These are phyloP conservation scores for Quercus robur DNA, from an alignment of 306 rosid species.

Conservation along the genomic window DNA sequence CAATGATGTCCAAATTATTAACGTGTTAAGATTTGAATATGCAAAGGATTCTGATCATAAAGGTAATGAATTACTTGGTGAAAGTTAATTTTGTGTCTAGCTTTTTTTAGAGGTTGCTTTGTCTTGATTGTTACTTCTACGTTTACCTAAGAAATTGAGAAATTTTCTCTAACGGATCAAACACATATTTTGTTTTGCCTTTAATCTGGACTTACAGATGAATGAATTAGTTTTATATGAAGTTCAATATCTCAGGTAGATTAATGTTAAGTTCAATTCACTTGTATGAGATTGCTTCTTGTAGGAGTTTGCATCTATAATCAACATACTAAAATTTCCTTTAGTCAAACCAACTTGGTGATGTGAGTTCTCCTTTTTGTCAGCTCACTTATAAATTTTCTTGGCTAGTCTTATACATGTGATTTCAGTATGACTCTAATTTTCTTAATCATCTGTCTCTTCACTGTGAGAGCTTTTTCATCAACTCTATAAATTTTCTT, in stretches of 20 bases:
- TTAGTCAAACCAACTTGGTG: not conserved
- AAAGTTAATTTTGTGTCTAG: too few relatives aligned
- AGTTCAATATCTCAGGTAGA: not conserved
- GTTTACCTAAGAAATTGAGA: too few relatives aligned
- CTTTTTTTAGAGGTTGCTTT: too few relatives aligned
- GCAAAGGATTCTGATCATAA: too few relatives aligned
- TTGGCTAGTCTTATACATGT: not conserved
- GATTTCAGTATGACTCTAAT: not conserved
- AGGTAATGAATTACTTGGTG: too few relatives aligned
- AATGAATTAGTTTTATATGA: not conserved
- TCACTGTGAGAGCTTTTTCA: not conserved
- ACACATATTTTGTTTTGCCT: not conserved
- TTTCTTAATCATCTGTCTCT: conserved; percentile 4
- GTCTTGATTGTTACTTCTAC: too few relatives aligned
- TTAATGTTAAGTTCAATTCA: not conserved
- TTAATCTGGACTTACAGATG: not conserved
- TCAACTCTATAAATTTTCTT: not conserved
- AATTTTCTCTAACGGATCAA: too few relatives aligned
- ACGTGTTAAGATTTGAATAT: too few relatives aligned
- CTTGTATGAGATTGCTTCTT: not conserved
- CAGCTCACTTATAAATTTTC: not conserved
- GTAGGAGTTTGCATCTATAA: not conserved
- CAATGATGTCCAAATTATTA: too few relatives aligned
- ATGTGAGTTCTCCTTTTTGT: conserved; percentile 3
- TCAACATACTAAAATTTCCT: not conserved